phyloP scores from a whole-genome alignment of 495 filamentous ascomycete genomes.

The Penicillium lagena region DNA sequence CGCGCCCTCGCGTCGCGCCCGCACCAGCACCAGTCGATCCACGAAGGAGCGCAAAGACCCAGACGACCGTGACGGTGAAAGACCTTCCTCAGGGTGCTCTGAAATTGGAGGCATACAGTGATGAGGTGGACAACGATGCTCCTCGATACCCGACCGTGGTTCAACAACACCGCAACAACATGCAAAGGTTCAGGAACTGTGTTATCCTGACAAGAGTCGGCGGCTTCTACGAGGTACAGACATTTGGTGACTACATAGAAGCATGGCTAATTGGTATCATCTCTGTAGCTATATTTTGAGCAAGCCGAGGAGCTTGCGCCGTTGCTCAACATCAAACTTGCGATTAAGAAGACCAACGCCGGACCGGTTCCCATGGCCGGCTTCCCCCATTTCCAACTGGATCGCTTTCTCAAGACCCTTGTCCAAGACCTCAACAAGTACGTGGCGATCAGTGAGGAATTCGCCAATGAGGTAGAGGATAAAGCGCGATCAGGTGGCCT shows the following conservation, averaged over 20 bases:
- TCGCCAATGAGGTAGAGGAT: conserved; percentile 58
- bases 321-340: conserved; percentile 81
- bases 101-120: conserved; percentile 33
- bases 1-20: conserved; percentile 6
- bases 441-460: conserved; percentile 93
- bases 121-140: conserved; percentile 39
- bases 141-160: conserved; percentile 79
- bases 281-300: conserved; percentile 70
- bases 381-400: conserved; percentile 88
- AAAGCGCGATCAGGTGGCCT: conserved; percentile 68
- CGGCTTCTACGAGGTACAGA: conserved; percentile 77
- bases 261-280: conserved; percentile 1
- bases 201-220: conserved; percentile 87
- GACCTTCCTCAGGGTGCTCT: conserved; percentile 61
- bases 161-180: conserved; percentile 83
- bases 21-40: conserved; percentile 4
- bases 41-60: conserved; percentile 44
- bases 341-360: conserved; percentile 66
- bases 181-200: conserved; percentile 83
- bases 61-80: conserved; percentile 49
- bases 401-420: conserved; percentile 84
- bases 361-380: conserved; percentile 84
- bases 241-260: not conserved
- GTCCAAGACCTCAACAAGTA: conserved; percentile 85
- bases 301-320: conserved; percentile 86